Evolutionary conservation across 2,329 filamentous ascomycete species (phyloP).

Genomic region (Microsporum audouinii): DNA sequence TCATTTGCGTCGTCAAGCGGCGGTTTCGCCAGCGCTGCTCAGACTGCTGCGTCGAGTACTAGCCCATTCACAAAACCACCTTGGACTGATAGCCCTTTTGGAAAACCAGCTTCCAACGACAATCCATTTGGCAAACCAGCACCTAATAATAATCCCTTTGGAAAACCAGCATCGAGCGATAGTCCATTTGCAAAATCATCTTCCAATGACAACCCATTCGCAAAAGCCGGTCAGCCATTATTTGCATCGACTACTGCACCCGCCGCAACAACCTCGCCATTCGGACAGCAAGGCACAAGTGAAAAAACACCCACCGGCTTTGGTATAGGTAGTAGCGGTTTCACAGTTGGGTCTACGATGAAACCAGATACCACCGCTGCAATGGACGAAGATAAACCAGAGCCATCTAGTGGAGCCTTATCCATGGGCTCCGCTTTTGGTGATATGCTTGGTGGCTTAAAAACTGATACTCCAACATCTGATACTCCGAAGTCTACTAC

Average conservation of each 20-base stretch:
- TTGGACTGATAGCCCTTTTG: background rate
- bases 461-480: conserved; percentile 8
- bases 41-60: background rate
- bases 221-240: conserved; percentile 21
- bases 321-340: conserved; percentile 23
- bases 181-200: too few relatives aligned
- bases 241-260: conserved; percentile 20
- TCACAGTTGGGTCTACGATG: conserved; percentile 36
- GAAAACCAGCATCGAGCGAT: conserved; percentile 1
- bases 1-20: conserved; percentile 9
- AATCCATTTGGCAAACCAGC: conserved; percentile 21
- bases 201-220: conserved; percentile 19
- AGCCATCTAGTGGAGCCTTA: conserved; percentile 25
- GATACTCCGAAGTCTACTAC: background rate
- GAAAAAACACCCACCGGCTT: conserved; percentile 22
- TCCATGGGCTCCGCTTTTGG: conserved; percentile 31
- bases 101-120: conserved; percentile 8
- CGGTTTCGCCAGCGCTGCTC: conserved; percentile 4
- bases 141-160: background rate
- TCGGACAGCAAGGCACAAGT: conserved; percentile 14
- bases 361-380: conserved; percentile 32
- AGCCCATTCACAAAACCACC: conserved; percentile 15
- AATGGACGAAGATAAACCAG: conserved; percentile 31
- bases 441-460: conserved; percentile 24
- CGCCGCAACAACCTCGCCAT: background rate